A percentile compares a stretch with the other conserved stretches of the same genome.
phyloP scores from a whole-genome alignment of 345 rosid species.

The Acer yangbiense region DNA sequence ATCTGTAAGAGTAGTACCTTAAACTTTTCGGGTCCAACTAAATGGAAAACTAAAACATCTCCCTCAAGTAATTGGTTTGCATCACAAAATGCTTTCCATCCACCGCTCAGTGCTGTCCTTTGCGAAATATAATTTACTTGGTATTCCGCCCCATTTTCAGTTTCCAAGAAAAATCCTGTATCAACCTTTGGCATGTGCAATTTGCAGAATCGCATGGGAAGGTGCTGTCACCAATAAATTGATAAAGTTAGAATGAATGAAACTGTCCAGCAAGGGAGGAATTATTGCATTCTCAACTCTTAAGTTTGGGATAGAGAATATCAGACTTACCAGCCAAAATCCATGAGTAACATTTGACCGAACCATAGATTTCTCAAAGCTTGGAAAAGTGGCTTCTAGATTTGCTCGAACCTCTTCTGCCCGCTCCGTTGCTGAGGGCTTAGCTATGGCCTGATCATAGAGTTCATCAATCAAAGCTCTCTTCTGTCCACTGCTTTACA shows the following conservation, averaged over 20 bases:
- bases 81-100: slow-evolving; percentile 49
- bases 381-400: slow-evolving; percentile 37
- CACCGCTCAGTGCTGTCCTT: slow-evolving; percentile 53
- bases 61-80: slow-evolving; percentile 40
- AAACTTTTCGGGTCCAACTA: slow-evolving; percentile 39
- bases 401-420: slow-evolving; percentile 43
- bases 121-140: slow-evolving; percentile 42
- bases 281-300: slow-evolving; percentile 7
- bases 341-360: slow-evolving; percentile 46
- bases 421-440: slow-evolving; percentile 36
- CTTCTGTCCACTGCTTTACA: slow-evolving; percentile 32
- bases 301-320: slow-evolving; percentile 17
- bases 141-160: slow-evolving; percentile 39
- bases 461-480: slow-evolving; percentile 32
- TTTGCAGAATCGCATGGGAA: slow-evolving; percentile 54
- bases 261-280: neutral
- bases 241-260: slow-evolving; percentile 14
- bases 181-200: slow-evolving; percentile 43
- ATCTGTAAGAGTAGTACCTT: slow-evolving; percentile 32
- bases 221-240: slow-evolving; percentile 32
- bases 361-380: slow-evolving; percentile 45
- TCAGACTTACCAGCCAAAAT: slow-evolving; percentile 47
- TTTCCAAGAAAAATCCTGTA: slow-evolving; percentile 32
- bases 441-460: slow-evolving; percentile 23
- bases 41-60: slow-evolving; percentile 50